Base-by-base conservation (phyloP, 164 flowering plant species). In the Cinnamomum micranthum region DNA sequence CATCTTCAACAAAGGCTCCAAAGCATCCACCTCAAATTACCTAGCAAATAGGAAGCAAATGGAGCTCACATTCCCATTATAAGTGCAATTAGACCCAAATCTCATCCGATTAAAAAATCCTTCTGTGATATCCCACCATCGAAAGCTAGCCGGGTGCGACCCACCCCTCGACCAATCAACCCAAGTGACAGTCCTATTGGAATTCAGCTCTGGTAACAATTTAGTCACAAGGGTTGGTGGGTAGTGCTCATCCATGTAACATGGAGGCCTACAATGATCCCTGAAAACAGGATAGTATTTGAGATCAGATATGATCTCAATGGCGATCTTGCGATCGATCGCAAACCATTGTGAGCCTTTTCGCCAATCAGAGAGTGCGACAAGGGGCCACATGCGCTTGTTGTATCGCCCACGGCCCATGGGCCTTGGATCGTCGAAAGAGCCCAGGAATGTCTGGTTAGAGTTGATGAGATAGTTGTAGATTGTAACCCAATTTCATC, bases 291-390 rank as follows among this genome's bases (percentile, higher is more conserved):
- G 76, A 52, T 60, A 78, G 64, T 70, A 83, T 1, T 11, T 78
- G 35, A 63, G 50, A 66, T 85, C 87, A 51, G 71, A 13, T 1
- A 85, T 72, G 25, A 83, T 69, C 19, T 65, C 63, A 4, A 81
- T 15, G 0, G 87, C 87, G 6, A 83, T 76, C 41, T 47, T 50
- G 4, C 87, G 69, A 70, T 76, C 59, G 28, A 81, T 25, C 14
- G 77, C 77, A 27, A 85, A 80, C 87, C 87, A 85, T 71, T 83
- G 86, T 0, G 86, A 76, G 2, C 87, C 87, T 58, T 85, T 85
- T 0, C 86, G 75, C 86, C 88, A 85, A 12, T 83, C 70, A 19
- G 71, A 19, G 58, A 85, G 28, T 28, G 65, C 68, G 52, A 85
- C 70, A 15, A 66, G 51, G 4, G 88, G 88, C 23, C 28, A 41